Base-by-base conservation (phyloP, 805 yeast species). In the Yamadazyma nakazawae region DNA sequence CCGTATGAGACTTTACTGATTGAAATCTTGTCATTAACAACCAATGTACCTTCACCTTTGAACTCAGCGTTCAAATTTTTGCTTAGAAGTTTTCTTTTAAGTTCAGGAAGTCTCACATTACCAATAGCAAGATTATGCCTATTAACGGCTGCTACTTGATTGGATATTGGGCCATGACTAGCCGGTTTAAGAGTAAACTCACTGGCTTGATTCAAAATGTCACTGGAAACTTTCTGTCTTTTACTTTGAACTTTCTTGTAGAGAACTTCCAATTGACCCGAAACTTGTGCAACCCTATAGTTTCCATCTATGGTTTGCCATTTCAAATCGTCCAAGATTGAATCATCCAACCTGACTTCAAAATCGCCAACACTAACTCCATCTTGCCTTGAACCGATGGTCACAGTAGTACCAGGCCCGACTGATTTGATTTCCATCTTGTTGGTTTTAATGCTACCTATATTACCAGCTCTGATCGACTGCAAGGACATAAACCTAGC, bases 261-360 rank as follows among this genome's bases (percentile, higher is more conserved):
- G 18, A 55, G 56, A 35, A 70, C 51, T 43, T 70, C 74, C 41
- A 85, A 67, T 51, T 77, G 80, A 35, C 97, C 98, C 37, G 76
- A 70, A 7, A 92, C 84, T 56, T 88, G 91, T 0, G 97, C 89
- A 26, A 92, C 82, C 14, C 86, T 76, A 60, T 82, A 86, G 11
- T 88, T 89, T 34, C 91, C 92, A 30, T 85, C 81, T 48, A 91
- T 79, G 43, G 76, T 77, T 60, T 91, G 96, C 99, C 99, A 92
- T 45, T 77, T 75, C 45, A 92, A 68, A 21, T 70, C 62, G n/a
- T 73, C 67, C 10, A 79, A 78, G 30, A 92, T 66, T 3, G 72
- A 72, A 13, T 84, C 85, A 51, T 88, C 91, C 19, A 92, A 64
- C 40, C 82, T 69, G 31, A 92, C 76, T 54, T 85, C 88, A 47